These are phyloP conservation scores for Lasiodiplodia sp. DNA, from an alignment of 2,329 filamentous ascomycete genomes.

Conservation along the genomic window DNA sequence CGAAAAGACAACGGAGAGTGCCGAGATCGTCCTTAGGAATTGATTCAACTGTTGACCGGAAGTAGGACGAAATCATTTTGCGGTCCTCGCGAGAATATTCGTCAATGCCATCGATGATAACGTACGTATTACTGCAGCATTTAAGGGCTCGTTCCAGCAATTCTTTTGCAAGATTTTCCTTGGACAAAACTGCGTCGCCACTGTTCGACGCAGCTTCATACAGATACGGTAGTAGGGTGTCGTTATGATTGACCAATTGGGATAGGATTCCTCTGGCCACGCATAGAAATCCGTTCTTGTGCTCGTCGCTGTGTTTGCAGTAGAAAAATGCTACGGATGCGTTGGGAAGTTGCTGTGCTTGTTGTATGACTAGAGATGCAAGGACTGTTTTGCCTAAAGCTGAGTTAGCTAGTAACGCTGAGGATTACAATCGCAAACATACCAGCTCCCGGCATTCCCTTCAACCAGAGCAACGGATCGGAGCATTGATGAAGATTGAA, in stretches of 20 bases:
- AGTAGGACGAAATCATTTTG: slow-evolving; percentile 40
- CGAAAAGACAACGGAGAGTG: slow-evolving; percentile 42
- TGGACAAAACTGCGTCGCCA: slow-evolving; percentile 39
- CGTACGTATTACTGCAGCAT: slow-evolving; percentile 40
- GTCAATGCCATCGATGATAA: slow-evolving; percentile 57
- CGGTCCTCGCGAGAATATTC: slow-evolving; percentile 47
- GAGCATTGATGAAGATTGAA: slow-evolving; percentile 6
- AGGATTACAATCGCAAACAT: slow-evolving; percentile 22
- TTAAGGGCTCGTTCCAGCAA: slow-evolving; percentile 45
- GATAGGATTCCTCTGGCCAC: slow-evolving; percentile 44
- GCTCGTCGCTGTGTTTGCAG: slow-evolving; percentile 45
- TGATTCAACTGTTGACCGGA: slow-evolving; percentile 36
- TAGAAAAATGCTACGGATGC: slow-evolving; percentile 47
- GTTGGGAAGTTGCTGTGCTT: slow-evolving; percentile 37
- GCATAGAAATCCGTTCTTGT: slow-evolving; percentile 39
- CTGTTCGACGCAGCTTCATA: slow-evolving; percentile 39
- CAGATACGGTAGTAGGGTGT: slow-evolving; percentile 37
- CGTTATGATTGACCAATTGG: slow-evolving; percentile 42
- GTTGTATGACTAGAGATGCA: slow-evolving; percentile 49
- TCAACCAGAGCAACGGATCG: slow-evolving; percentile 47
- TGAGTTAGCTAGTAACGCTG: not conserved
- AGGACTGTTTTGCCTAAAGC: slow-evolving; percentile 52
- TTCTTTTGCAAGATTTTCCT: slow-evolving; percentile 35
- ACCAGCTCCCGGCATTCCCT: slow-evolving; percentile 52
- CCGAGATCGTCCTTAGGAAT: slow-evolving; percentile 33